Conservation (phyloP, 2,329 filamentous ascomycete species). For the Colletotrichum limetticola region DNA sequence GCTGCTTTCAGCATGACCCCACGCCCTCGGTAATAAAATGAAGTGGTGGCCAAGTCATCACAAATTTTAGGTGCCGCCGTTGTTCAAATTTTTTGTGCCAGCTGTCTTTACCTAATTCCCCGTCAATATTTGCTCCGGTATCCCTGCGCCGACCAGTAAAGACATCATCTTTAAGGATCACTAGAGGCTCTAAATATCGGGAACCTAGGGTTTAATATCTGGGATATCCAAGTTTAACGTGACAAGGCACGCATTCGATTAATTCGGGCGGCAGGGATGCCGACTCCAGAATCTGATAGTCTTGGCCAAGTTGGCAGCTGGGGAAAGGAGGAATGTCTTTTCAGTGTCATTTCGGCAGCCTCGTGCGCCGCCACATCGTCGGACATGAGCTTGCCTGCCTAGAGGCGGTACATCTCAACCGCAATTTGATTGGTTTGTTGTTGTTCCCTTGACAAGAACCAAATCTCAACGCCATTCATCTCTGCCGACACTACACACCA, state of each 20-base stretch:
- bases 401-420: neutral
- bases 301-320: conserved; percentile 6
- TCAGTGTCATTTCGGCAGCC: conserved; percentile 26
- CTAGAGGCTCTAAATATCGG: neutral
- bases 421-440: conserved; percentile 6
- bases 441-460: neutral
- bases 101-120: conserved; percentile 11
- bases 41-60: conserved; percentile 29
- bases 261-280: conserved; percentile 13
- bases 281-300: conserved; percentile 13
- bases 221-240: conserved; percentile 25
- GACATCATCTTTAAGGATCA: conserved; percentile 17
- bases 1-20: conserved; percentile 31
- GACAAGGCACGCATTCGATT: conserved; percentile 16
- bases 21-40: conserved; percentile 32
- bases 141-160: conserved; percentile 21
- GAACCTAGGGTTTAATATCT: conserved; percentile 26
- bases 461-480: conserved; percentile 1
- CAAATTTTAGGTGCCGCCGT: conserved; percentile 11
- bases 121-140: conserved; percentile 10
- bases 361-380: conserved; percentile 13
- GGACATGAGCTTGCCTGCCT: conserved; percentile 10
- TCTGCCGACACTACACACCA: conserved; percentile 1
- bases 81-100: conserved; percentile 25
- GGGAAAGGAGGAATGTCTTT: conserved; percentile 8